Percentiles rank a stretch among this genome's conserved stretches.
Conservation (phyloP, 2,329 filamentous ascomycete species). For the Pseudogymnoascus sp. region DNA sequence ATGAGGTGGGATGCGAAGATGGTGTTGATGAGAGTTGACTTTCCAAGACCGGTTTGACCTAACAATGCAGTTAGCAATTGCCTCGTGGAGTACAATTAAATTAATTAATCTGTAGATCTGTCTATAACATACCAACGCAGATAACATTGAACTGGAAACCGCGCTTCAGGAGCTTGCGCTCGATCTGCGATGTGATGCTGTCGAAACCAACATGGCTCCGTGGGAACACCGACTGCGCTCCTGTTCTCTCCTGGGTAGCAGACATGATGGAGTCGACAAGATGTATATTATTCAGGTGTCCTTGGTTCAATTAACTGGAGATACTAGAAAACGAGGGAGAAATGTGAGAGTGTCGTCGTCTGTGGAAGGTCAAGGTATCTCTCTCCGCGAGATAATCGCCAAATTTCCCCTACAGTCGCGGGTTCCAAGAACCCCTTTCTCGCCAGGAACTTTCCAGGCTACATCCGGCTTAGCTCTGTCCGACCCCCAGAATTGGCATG, state of each 20-base stretch:
- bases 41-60: conserved; percentile 98
- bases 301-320: conserved; percentile 3
- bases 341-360: not conserved
- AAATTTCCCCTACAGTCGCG: conserved; percentile 11
- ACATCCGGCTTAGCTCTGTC: not conserved
- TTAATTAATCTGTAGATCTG: not conserved
- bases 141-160: conserved; percentile 99
- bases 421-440: conserved; percentile 9
- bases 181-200: conserved; percentile 98
- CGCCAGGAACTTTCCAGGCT: conserved; percentile 10
- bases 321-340: conserved; percentile 3
- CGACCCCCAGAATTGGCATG: not conserved
- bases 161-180: conserved; percentile 98
- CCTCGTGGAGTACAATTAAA: conserved; percentile 2
- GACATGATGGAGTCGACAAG: conserved; percentile 24
- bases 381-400: conserved; percentile 10
- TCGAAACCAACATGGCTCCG: conserved; percentile 99
- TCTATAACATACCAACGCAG: conserved; percentile 78
- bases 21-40: conserved; percentile 99
- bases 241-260: conserved; percentile 27
- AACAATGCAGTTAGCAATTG: conserved; percentile 23
- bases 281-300: not conserved
- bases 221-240: conserved; percentile 56
- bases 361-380: conserved; percentile 10
- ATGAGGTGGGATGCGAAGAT: conserved; percentile 99